A percentile compares a stretch with the other conserved stretches of the same genome.
phyloP scores from a whole-genome alignment of 2,329 filamentous ascomycete genomes.

The Ascochyta rabiei region DNA sequence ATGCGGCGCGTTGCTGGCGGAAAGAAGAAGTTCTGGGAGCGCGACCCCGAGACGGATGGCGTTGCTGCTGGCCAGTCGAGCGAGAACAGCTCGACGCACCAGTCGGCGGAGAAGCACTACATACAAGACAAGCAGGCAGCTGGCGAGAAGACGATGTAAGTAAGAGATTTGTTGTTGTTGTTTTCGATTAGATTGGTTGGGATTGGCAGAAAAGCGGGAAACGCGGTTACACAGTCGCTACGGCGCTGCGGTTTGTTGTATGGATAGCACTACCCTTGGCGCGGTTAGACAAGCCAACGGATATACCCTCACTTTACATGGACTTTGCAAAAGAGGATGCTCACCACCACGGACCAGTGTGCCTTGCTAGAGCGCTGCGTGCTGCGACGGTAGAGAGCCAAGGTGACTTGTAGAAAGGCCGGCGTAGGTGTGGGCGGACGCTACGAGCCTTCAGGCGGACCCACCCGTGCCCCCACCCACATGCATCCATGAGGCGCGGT shows the following conservation, averaged over 20 bases:
- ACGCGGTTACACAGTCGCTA: slow-evolving; percentile 10
- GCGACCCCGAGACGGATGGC: slow-evolving; percentile 34
- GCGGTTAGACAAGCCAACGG: not conserved
- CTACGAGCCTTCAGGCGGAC: slow-evolving; percentile 7
- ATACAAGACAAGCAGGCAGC: slow-evolving; percentile 30
- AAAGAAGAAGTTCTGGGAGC: slow-evolving; percentile 74
- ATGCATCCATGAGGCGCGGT: not conserved
- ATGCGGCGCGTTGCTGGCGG: slow-evolving; percentile 66
- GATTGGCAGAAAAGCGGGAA: slow-evolving; percentile 10
- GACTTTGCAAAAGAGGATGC: not conserved
- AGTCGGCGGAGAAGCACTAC: slow-evolving; percentile 30
- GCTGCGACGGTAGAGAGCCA: not conserved
- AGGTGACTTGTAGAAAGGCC: not conserved
- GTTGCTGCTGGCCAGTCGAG: slow-evolving; percentile 32
- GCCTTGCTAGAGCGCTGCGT: not conserved
- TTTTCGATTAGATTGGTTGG: not conserved
- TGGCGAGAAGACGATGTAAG: slow-evolving; percentile 21
- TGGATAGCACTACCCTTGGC: slow-evolving; percentile 10
- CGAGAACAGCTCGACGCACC: slow-evolving; percentile 33
- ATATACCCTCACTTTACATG: slow-evolving; percentile 19
- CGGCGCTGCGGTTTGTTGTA: slow-evolving; percentile 8
- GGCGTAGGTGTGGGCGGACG: slow-evolving; percentile 1
- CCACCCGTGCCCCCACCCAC: slow-evolving; percentile 7
- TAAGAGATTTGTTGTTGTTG: not conserved
- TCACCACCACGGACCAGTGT: not conserved